Base-by-base conservation (phyloP, 306 rosid genomes). In the Trichosanthes cucumerina region DNA sequence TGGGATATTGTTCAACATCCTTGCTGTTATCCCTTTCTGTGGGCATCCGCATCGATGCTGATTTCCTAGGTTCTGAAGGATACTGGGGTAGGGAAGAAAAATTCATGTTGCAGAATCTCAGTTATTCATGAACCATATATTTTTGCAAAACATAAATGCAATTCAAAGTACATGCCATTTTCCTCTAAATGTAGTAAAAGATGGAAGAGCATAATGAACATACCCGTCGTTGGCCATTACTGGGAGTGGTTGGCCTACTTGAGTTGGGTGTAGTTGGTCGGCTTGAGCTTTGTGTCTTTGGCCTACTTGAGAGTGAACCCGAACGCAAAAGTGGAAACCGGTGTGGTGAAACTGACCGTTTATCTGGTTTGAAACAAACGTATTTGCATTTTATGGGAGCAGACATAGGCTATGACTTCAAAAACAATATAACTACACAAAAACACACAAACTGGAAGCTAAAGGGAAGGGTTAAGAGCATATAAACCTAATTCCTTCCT, bases 321-420 rank as follows among this genome's bases (percentile, higher is more conserved):
- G 92, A 84, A 12, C 98, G 93, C 76, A 91, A n/a, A 83, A 96
- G 99, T 13, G 98, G 99, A 88, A 93, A 96, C 64, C 97, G 89
- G 80, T 93, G 85, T 9, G 99, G 99, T 13, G 99, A 96, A 80
- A 93, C 92, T 1, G 97, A 72, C 59, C 97, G 87, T 85, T 89
- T 96, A 33, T 93, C 99, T 93, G 83, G 57, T 79, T 69, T 26
- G 78, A 78, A 52, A 85, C 66, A 15, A 72, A 24, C 58, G 28
- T 47, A 10, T 46, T 46, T 28, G 41, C 24, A 72, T 47, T 44
- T 71, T 71, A 71, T 3, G 24, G 18, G 63, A 79, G 79, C 78
- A 76, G 69, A 84, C 66, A 70, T 13, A 41, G 5, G 34, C 34
- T 46, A 44, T 41, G 21, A 71, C 57, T 46, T 23, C 21, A 44